phyloP scores from a whole-genome alignment of 1,139 yeast species.

The Magnusiomyces tetraspermus region DNA sequence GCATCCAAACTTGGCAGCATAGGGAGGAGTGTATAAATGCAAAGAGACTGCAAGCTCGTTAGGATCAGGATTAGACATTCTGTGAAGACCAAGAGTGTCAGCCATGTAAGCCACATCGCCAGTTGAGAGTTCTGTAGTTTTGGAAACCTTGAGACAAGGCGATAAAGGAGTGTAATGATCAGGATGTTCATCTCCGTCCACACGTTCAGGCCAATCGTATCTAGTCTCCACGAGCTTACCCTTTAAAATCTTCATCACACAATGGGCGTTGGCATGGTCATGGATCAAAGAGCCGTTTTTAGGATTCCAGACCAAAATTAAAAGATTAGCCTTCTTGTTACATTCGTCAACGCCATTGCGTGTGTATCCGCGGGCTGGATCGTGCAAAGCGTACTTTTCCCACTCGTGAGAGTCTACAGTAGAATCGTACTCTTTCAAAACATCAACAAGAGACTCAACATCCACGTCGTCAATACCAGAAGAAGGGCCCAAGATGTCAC shows the following conservation, averaged over 20 bases:
- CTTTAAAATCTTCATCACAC: slow-evolving; percentile 46
- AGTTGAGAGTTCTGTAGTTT: slow-evolving; percentile 32
- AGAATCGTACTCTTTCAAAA: slow-evolving; percentile 45
- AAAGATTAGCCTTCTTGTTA: slow-evolving; percentile 58
- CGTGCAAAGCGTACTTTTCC: slow-evolving; percentile 50
- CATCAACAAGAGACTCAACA: slow-evolving; percentile 37
- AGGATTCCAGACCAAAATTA: slow-evolving; percentile 65
- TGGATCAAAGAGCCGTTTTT: slow-evolving; percentile 59
- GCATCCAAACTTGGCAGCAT: slow-evolving; percentile 60
- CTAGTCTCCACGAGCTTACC: slow-evolving; percentile 53
- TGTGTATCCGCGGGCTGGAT: slow-evolving; percentile 38
- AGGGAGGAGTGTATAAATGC: slow-evolving; percentile 73
- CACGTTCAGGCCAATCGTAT: slow-evolving; percentile 43
- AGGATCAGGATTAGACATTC: slow-evolving; percentile 45
- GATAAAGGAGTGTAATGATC: slow-evolving; percentile 9
- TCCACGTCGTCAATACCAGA: slow-evolving; percentile 46
- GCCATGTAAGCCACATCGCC: slow-evolving; percentile 58
- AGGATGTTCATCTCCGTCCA: not conserved
- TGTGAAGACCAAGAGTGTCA: slow-evolving; percentile 59
- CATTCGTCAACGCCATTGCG: slow-evolving; percentile 58
- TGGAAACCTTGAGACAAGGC: slow-evolving; percentile 19
- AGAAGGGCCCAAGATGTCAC: slow-evolving; percentile 32
- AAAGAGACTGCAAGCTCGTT: slow-evolving; percentile 51
- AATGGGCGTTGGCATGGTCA: slow-evolving; percentile 69
- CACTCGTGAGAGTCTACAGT: slow-evolving; percentile 41